Evolutionary conservation across 2,329 filamentous ascomycete genomes (phyloP), one percentile per base, ranked within the genome.

Genomic region (Colletotrichum sansevieriae): DNA sequence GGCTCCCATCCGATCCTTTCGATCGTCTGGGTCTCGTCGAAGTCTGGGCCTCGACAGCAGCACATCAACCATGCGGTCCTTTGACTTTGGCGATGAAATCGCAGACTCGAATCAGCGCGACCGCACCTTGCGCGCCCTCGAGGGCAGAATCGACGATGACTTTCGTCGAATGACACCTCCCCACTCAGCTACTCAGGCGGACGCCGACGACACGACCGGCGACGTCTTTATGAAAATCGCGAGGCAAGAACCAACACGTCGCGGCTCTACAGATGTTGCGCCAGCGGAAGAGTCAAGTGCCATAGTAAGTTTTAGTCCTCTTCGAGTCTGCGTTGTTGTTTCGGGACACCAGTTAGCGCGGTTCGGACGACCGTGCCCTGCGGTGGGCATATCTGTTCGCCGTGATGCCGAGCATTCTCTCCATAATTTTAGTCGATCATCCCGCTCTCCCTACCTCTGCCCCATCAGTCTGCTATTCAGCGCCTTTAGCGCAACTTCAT

Each of bases 151-250:
- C 44, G 78, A 78, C 37, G 79, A 81, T 56, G 80, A 81, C 39
- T 73, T 73, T 56, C 72, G 76, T 55, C 80, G 80, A 29, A 78
- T 79, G 72, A 81, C 82, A n/a, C 80, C 81, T 7, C 79, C 80
- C 20, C 77, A 81, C 66, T 81, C 82, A 1, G 78, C 77, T 13
- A 52, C 75, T 74, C 65, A 73, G 10, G 75, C 44, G 12, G 82
- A 85, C 58, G 79, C 77, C 47, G 87, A 89, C 62, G 87, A 88
- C 71, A 86, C 68, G 8, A 71, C 83, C 3, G 85, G 85, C 44
- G 87, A 90, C 71, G 79, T 89, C 46, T 90, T 89, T 71, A 82
- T 90, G 68, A 84, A 81, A 62, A 89, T 90, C 68, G 87, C 87
- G 12, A 81, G 84, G 11, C 86, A 89, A 67, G 86, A 88, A 70